Base-by-base conservation (phyloP, 2,329 filamentous ascomycete genomes). In the Sporothrix luriei region DNA sequence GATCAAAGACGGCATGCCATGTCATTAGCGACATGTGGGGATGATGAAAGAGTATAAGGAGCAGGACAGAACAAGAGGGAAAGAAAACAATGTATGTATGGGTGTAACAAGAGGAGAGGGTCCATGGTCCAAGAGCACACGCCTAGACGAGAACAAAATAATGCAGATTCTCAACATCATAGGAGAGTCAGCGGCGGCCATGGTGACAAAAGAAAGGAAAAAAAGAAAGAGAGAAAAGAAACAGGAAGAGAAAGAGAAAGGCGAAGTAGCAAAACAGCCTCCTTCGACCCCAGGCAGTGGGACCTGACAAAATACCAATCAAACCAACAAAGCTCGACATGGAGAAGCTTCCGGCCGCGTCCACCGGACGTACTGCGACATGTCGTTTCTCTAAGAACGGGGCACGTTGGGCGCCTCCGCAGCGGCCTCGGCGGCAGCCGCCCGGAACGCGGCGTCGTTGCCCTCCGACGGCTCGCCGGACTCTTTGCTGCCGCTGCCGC, bases 351-450 rank as follows among this genome's bases (percentile, higher is more conserved):
- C 52, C 51, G 51, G 14, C 10, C 7, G 51, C 2, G n/a, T 21
- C 51, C 21, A n/a, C 16, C 48, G 6, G 7, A 62, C 1, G 40
- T 13, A 11, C 21, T 2, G 11, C 9, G 21, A 26, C 11, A 4
- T 3, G 24, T 9, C 24, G 46, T 7, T 21, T 9, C 14, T 40
- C 51, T 67, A 67, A 3, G 65, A 54, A 13, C 38, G 29, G 11
- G 65, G 65, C 38, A 67, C 65, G 51, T 67, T 67, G 38, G 65
- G 65, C 51, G 65, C 65, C 51, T 67, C 65, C 13, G 65, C 65
- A 0, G 51, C 65, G 1, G 51, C 38, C 13, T 57, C 65, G 21
- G 52, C 38, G 1, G 65, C 65, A 1, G 65, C 65, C 1, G 49
- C 51, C 21, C 51, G 49, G 51, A 67, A 67, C 65, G 65, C n/a